Evolutionary conservation across 495 filamentous ascomycete genomes (phyloP).

Genomic region (Penicillium coffeae): DNA sequence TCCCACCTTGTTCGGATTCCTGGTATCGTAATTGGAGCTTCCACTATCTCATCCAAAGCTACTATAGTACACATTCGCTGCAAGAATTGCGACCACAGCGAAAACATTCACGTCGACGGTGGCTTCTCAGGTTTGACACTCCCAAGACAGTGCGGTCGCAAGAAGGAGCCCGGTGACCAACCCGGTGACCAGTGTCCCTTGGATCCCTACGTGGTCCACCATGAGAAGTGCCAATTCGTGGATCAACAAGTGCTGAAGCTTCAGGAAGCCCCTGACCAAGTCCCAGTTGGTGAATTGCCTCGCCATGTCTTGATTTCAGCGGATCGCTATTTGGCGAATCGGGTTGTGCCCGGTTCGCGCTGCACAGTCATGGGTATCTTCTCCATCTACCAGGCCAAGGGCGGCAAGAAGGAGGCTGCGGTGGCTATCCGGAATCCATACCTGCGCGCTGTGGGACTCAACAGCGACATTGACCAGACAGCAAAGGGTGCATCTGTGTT

Average conservation of each 20-base stretch:
- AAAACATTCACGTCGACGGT: conserved; percentile 68
- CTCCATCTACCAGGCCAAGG: conserved; percentile 92
- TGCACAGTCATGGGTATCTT: conserved; percentile 97
- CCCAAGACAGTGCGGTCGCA: conserved; percentile 69
- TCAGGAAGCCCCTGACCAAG: conserved; percentile 96
- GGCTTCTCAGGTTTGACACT: conserved; percentile 85
- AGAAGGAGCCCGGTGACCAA: conserved; percentile 53
- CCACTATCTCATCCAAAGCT: conserved; percentile 92
- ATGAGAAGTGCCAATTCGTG: conserved; percentile 93
- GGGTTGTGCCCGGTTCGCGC: conserved; percentile 90
- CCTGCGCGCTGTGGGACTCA: conserved; percentile 89
- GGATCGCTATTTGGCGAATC: conserved; percentile 92
- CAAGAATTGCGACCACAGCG: conserved; percentile 73
- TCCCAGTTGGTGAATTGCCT: conserved; percentile 94
- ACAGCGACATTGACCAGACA: conserved; percentile 83
- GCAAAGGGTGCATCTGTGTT: conserved; percentile 82
- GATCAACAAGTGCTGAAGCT: conserved; percentile 98
- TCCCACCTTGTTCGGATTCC: conserved; percentile 93
- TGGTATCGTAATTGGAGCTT: conserved; percentile 96
- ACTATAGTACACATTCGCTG: conserved; percentile 85
- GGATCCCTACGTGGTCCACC: conserved; percentile 92
- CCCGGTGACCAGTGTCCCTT: conserved; percentile 72
- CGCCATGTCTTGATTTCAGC: conserved; percentile 92
- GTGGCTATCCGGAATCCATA: conserved; percentile 97
- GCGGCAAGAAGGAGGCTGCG: conserved; percentile 76